Evolutionary conservation across 352 stramenopile genomes (phyloP).

Genomic region (Phytophthora palmivora): DNA sequence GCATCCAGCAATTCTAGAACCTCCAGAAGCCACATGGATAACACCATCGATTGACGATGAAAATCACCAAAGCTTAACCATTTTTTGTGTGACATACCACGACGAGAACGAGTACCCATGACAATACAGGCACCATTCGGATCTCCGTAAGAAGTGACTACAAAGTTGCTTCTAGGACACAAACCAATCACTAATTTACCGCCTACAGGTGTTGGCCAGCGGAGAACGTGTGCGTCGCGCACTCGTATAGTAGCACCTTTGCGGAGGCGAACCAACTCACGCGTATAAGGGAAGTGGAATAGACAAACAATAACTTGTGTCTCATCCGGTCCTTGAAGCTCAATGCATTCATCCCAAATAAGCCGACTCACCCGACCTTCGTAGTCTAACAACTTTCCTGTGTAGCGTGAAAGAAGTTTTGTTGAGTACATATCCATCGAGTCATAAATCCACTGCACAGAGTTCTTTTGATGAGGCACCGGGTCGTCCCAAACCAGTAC

Average conservation of each 20-base stretch:
- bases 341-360: conserved; percentile 56
- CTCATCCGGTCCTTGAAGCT: conserved; percentile 30
- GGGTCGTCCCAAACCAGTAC: conserved; percentile 40
- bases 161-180: conserved; percentile 45
- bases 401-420: conserved; percentile 9
- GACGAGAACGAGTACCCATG: conserved; percentile 13
- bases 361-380: conserved; percentile 42
- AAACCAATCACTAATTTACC: conserved; percentile 43
- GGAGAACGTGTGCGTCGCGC: conserved; percentile 39
- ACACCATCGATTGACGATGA: conserved; percentile 29
- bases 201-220: conserved; percentile 36
- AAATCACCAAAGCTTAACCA: conserved; percentile 42
- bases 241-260: conserved; percentile 36
- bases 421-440: conserved; percentile 17
- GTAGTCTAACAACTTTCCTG: conserved; percentile 36
- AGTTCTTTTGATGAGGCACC: background rate
- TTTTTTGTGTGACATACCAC: conserved; percentile 28
- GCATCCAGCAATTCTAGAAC: conserved; percentile 42
- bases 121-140: conserved; percentile 23
- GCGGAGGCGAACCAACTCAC: conserved; percentile 41
- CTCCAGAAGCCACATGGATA: conserved; percentile 49
- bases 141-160: conserved; percentile 22
- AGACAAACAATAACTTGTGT: conserved; percentile 41
- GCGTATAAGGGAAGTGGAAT: conserved; percentile 44
- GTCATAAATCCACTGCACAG: conserved; percentile 11